Base-by-base conservation (phyloP, 2,329 filamentous ascomycete genomes). In the Davidsoniella neocaledoniae region DNA sequence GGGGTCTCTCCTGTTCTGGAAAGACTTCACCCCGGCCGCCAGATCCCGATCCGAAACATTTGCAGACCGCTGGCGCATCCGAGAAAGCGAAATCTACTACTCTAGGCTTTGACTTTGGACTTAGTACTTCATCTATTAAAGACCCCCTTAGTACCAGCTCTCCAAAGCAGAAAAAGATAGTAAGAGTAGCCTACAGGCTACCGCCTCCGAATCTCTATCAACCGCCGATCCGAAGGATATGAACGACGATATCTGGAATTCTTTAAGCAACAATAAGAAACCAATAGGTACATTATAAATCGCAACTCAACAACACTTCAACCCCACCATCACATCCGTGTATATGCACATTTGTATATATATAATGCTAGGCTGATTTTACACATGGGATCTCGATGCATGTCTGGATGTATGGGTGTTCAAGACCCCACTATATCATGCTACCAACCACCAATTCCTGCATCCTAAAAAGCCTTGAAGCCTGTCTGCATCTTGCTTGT, bases 231-330 rank as follows among this genome's bases (percentile, higher is more conserved):
- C 47, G 25, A 19, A 40, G 16, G 26, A 37, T 17, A 49, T 49
- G 47, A 49, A 38, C 38, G 47, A 49, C 40, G 41, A 49, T 49
- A 44, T 49, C 29, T 49, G 47, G 47, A 49, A 49, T 21, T 43
- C 40, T 38, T n/a, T 43, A 48, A 23, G 38, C 41, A 43, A 29
- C 40, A 33, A 21, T 43, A 49, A 43, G 39, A 49, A 33, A 33
- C 12, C 8, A 33, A 33, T 43, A 43, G 47, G 47, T 49, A 43
- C 17, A 17, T 23, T 5, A 23, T 23, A 17, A 14, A 25, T 39
- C 25, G 23, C 40, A 23, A 37, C 33, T 3, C 19, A 33, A 33
- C 9, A 9, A 9, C 6, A 33, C 29, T 33, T 4, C 29, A 33
- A 33, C 7, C 29, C 29, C 8, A 9, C 12, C 29, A 33, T 33